Conservation (phyloP, 768 basidiomycete genomes). For the Boletus edulis region DNA sequence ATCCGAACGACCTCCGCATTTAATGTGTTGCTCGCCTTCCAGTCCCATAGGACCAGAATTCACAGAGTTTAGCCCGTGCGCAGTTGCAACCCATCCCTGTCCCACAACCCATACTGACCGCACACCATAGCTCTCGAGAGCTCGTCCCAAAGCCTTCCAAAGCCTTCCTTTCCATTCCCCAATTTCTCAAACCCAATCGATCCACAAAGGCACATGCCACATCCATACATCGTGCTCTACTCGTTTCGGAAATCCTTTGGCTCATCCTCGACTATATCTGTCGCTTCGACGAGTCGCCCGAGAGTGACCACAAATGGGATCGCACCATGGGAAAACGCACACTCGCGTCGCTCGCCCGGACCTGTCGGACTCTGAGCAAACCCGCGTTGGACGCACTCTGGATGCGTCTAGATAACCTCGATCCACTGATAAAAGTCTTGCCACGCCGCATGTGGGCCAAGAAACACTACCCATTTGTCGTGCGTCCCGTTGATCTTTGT, state of each 20-base stretch:
- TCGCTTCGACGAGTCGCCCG: conserved; percentile 20
- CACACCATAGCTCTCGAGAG: not conserved
- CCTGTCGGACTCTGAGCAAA: conserved; percentile 22
- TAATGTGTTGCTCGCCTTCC: not conserved
- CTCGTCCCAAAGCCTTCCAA: not conserved
- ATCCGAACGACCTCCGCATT: not conserved
- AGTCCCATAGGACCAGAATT: not conserved
- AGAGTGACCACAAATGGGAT: conserved; percentile 13
- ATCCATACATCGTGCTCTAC: conserved; percentile 21
- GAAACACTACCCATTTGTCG: conserved; percentile 19
- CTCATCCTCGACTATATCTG: conserved; percentile 23
- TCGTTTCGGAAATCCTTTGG: conserved; percentile 20
- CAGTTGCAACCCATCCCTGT: not conserved
- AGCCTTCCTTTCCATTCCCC: not conserved
- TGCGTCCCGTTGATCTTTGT: conserved; percentile 5
- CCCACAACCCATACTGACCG: not conserved
- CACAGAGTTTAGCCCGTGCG: conserved; percentile 5
- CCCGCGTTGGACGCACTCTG: conserved; percentile 27
- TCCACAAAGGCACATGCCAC: not conserved
- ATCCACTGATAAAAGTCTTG: conserved; percentile 25
- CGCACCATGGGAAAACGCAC: conserved; percentile 18
- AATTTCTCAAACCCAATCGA: not conserved
- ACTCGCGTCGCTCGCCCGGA: conserved; percentile 27
- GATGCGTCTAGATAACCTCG: conserved; percentile 28
- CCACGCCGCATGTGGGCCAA: conserved; percentile 27